Evolutionary conservation across 805 yeast genomes (phyloP).

Genomic region (Jamesozyma lodderae): DNA sequence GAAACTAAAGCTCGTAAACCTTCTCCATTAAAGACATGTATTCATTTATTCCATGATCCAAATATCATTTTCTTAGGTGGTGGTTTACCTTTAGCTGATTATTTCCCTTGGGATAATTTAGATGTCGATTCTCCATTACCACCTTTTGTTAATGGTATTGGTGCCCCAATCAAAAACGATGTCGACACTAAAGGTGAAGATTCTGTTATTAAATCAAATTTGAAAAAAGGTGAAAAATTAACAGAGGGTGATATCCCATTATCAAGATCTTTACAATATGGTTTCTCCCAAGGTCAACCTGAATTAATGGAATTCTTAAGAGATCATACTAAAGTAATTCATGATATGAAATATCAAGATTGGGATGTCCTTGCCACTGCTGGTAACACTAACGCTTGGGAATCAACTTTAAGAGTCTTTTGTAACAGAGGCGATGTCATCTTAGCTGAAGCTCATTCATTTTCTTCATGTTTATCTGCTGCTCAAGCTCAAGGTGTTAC

Average conservation of each 20-base stretch:
- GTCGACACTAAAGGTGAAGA: neutral
- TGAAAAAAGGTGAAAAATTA: constrained; percentile 33
- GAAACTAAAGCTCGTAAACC: constrained; percentile 71
- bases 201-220: constrained; percentile 26
- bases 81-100: constrained; percentile 84
- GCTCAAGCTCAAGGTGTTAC: constrained; percentile 63
- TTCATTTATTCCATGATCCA: constrained; percentile 66
- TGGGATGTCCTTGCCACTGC: constrained; percentile 67
- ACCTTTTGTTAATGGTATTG: constrained; percentile 73
- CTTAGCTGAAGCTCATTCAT: constrained; percentile 72
- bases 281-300: constrained; percentile 72
- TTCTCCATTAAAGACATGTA: constrained; percentile 77
- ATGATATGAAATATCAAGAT: constrained; percentile 42
- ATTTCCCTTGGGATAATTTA: constrained; percentile 84
- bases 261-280: constrained; percentile 85
- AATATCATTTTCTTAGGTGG: constrained; percentile 86
- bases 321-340: constrained; percentile 60
- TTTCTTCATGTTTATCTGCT: constrained; percentile 78
- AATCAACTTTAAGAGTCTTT: constrained; percentile 69
- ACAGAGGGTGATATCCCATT: constrained; percentile 60
- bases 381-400: constrained; percentile 91
- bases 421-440: constrained; percentile 73
- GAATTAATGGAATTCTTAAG: constrained; percentile 58
- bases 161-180: constrained; percentile 44
- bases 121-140: constrained; percentile 65